Percentiles rank a stretch among this genome's conserved stretches.
These are phyloP conservation scores for Maudiozyma pseudohumilis DNA, from an alignment of 805 yeast species.

Conservation along the genomic window DNA sequence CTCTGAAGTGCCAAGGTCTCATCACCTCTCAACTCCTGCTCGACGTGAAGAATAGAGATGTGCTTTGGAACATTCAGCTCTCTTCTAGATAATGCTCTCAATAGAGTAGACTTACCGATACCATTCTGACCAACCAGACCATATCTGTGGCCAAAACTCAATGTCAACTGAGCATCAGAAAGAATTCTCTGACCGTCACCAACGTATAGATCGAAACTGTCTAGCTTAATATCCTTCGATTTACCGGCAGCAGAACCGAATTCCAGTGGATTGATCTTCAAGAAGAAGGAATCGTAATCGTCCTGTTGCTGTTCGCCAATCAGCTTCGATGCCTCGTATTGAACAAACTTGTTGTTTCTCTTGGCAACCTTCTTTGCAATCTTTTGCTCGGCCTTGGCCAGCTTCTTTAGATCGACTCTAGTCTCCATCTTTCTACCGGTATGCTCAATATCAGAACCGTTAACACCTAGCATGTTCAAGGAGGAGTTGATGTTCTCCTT, in stretches of 20 bases:
- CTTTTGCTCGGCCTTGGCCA: constrained; percentile 94
- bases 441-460: constrained; percentile 77
- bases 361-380: constrained; percentile 96
- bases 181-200: constrained; percentile 93
- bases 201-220: constrained; percentile 85
- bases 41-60: constrained; percentile 91
- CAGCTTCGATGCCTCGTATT: constrained; percentile 90
- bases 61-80: constrained; percentile 91
- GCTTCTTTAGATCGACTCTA: constrained; percentile 90
- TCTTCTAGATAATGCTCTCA: constrained; percentile 86
- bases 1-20: constrained; percentile 85
- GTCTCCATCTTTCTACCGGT: constrained; percentile 87
- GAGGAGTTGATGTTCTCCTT: constrained; percentile 69
- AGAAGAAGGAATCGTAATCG: constrained; percentile 89
- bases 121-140: constrained; percentile 99
- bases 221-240: constrained; percentile 92
- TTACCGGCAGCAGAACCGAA: constrained; percentile 86
- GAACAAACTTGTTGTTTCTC: constrained; percentile 65
- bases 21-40: constrained; percentile 93
- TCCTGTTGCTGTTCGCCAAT: constrained; percentile 53
- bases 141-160: constrained; percentile 87
- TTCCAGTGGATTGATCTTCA: constrained; percentile 91
- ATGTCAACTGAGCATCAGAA: constrained; percentile 75
- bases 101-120: constrained; percentile 94
- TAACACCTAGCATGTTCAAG: constrained; percentile 65